Base-by-base conservation (phyloP, 2,329 filamentous ascomycete species). In the Penicillium sp. region DNA sequence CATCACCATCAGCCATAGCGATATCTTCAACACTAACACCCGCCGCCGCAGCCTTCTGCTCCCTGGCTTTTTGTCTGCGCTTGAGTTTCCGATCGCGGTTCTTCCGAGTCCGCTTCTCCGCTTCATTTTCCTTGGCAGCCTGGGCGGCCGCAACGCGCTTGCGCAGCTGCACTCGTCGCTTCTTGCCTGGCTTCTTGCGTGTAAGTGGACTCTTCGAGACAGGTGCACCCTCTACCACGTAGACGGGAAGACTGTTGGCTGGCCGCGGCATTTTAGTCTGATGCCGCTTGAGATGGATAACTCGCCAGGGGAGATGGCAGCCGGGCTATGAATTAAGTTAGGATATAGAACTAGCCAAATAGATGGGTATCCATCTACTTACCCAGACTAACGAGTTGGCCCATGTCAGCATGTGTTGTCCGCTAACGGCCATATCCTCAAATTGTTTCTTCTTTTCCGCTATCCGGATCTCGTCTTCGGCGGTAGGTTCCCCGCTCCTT, bases 101-200 rank as follows among this genome's bases (percentile, higher is more conserved):
- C 59, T 74, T 76, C 40, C 73, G 70, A 47, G 70, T 74, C 12
- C 73, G 69, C 61, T 76, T 76, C 62, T 76, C 74, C 1, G 73
- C 73, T 12, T 75, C 74, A 0, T 58, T 65, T 57, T 71, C 65
- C 50, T 74, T 74, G 2, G 72, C 71, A 45, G 61, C 61, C 47
- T 71, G 62, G 8, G 71, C 71, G 7, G 67, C 67, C 1, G 63
- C 64, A 4, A 63, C 57, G 6, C 68, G 67, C 60, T 75, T 77
- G 42, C 76, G 75, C 35, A 78, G 56, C 25, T 75, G 68, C 13
- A 78, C 67, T 10, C 76, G 75, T 2, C 75, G 69, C 64, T 78
- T 78, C 58, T 78, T 78, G 10, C 76, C 76, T 0, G 76, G 75
- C 63, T 78, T 78, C 56, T 73, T 77, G 40, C 67, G 67, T 6